Evolutionary conservation across 2,329 filamentous ascomycete genomes (phyloP).

Genomic region (Fragosphaeria purpurea): DNA sequence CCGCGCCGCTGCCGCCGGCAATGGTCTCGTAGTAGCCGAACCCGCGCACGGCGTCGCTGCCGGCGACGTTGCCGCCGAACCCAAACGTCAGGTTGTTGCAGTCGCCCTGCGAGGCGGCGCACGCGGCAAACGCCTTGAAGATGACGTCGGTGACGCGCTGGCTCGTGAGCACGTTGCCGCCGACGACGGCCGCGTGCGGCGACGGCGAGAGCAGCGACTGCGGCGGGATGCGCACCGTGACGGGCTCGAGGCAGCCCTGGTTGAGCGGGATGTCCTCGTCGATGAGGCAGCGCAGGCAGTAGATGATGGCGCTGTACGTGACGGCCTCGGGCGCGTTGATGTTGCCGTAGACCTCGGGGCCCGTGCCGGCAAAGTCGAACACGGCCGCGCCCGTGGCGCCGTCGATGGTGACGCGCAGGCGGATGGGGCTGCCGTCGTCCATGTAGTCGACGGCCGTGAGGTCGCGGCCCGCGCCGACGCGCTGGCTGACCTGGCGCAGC

Average conservation of each 20-base stretch:
- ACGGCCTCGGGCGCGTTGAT: slow-evolving; percentile 71
- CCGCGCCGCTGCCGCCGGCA: slow-evolving; percentile 65
- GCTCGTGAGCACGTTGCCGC: slow-evolving; percentile 70
- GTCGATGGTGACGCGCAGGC: slow-evolving; percentile 65
- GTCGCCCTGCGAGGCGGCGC: slow-evolving; percentile 69
- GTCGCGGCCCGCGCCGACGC: slow-evolving; percentile 53
- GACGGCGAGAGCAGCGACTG: slow-evolving; percentile 66
- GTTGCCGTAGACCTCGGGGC: slow-evolving; percentile 65
- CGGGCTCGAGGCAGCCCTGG: slow-evolving; percentile 72
- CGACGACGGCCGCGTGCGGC: slow-evolving; percentile 69
- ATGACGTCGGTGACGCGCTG: slow-evolving; percentile 80
- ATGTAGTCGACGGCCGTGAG: slow-evolving; percentile 71
- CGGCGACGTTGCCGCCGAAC: slow-evolving; percentile 57
- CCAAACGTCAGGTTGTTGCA: slow-evolving; percentile 82
- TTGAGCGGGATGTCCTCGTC: slow-evolving; percentile 76
- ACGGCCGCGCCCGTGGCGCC: slow-evolving; percentile 62
- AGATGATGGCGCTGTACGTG: slow-evolving; percentile 73
- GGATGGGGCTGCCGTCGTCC: slow-evolving; percentile 76
- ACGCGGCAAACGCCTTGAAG: slow-evolving; percentile 68
- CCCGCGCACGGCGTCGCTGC: slow-evolving; percentile 51
- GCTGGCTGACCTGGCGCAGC: slow-evolving; percentile 56
- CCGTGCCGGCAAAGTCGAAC: slow-evolving; percentile 69
- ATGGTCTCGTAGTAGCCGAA: slow-evolving; percentile 88
- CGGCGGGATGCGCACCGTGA: slow-evolving; percentile 63
- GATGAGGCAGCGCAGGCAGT: slow-evolving; percentile 72